Percentiles rank a stretch among this genome's conserved stretches.
These are phyloP conservation scores for Clavaria fumosa DNA, from an alignment of 768 basidiomycete species.

Conservation along the genomic window DNA sequence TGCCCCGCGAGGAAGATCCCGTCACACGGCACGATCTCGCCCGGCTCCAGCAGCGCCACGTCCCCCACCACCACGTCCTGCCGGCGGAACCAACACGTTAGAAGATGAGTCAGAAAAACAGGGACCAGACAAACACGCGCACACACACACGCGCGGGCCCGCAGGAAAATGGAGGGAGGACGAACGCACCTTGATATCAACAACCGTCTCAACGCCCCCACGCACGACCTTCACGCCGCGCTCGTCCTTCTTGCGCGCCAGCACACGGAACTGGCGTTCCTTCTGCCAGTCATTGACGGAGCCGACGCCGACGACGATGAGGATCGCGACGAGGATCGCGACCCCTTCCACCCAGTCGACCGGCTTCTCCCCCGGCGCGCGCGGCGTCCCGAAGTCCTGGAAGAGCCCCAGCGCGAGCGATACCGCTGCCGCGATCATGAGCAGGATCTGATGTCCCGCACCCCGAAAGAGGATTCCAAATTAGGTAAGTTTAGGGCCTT, in stretches of 20 bases:
- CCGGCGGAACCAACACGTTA: no score
- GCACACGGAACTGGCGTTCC: conserved; percentile 82
- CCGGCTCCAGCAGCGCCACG: conserved; percentile 81
- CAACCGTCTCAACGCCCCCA: conserved; percentile 46
- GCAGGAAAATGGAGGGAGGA: no score
- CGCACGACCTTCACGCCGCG: conserved; percentile 78
- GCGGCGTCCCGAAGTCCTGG: conserved; percentile 73
- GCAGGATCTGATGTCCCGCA: conserved; percentile 43
- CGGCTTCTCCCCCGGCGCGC: conserved; percentile 43
- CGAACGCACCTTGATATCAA: conserved; percentile 70
- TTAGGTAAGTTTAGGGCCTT: no score
- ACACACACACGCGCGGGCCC: conserved; percentile 1
- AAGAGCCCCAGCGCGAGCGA: conserved; percentile 91
- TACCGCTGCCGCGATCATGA: conserved; percentile 84
- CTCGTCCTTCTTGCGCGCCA: conserved; percentile 94
- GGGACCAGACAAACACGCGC: conserved; percentile 14
- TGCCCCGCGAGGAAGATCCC: conserved; percentile 88
- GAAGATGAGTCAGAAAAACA: no score
- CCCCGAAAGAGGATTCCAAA: no score
- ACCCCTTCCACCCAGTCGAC: conserved; percentile 98
- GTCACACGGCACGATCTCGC: conserved; percentile 92
- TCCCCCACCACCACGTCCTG: conserved; percentile 92
- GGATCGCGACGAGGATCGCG: conserved; percentile 60
- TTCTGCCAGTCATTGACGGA: conserved; percentile 98
- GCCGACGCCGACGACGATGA: conserved; percentile 75